Evolutionary conservation across 768 basidiomycete species (phyloP), one percentile per base, ranked within the genome.

Genomic region (Chalciporus pseudorubinellus): DNA sequence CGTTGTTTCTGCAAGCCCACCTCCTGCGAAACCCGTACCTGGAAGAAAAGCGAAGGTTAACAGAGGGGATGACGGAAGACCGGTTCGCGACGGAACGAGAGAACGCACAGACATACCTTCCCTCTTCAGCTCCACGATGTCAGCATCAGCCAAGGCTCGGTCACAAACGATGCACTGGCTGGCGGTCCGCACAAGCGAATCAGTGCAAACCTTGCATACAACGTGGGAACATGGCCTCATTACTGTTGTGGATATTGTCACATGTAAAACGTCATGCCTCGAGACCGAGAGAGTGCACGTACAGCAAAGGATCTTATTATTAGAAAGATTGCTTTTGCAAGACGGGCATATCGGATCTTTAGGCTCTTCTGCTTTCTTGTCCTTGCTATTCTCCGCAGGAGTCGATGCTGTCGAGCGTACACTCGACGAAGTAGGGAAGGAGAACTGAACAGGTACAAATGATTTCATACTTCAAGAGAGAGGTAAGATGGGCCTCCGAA

Each of bases 21-120:
- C 94, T 47, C 90, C 89, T 8, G 95, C 93, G 63, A 90, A 98
- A 0, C 95, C 94, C 10, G 95, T 98, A 21, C 92, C 90, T 92
- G 49, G 24, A 44, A 34, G 39, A 43, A 40, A 19, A 40, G 29
- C 40, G 14, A 21, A 48, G 18, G 46, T 63, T 20, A 56, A 40
- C 13, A 21, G 16, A 34, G 40, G 5, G 20, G 31, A 46, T 19
- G 21, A 22, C 5, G 11, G 11, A 40, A 28, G 11, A 33, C 19
- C 26, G 8, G 26, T 10, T 39, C 12, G 28, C 22, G 10, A 44
- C 22, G 21, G 26, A 21, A 24, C 14, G 16, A 24, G 6, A 16
- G 26, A 19, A 3, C 6, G 44, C 7, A 22, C 9, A 24, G 3
- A 67, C 77, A 50, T 47, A 85, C 95, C 97, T 80, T 99, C 97